These are phyloP conservation scores for Jamesozyma jinghongensis DNA, from an alignment of 805 yeast genomes.

Conservation along the genomic window DNA sequence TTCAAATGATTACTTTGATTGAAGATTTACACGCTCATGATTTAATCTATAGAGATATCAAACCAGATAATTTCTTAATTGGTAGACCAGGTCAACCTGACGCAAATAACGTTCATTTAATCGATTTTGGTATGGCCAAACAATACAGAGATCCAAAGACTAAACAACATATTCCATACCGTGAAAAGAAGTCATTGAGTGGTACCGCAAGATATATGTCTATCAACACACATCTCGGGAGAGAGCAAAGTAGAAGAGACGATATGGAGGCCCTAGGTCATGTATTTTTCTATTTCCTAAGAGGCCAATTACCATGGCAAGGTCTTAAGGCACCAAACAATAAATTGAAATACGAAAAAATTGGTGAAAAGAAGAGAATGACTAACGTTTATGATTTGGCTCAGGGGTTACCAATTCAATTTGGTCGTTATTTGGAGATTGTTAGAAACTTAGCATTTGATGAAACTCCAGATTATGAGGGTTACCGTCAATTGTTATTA, in stretches of 20 bases:
- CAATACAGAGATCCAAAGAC: constrained; percentile 75
- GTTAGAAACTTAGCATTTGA: constrained; percentile 88
- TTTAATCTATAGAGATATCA: constrained; percentile 70
- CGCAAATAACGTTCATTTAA: constrained; percentile 60
- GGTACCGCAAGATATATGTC: constrained; percentile 88
- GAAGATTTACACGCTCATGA: constrained; percentile 70
- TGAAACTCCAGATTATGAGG: constrained; percentile 90
- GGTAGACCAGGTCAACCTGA: constrained; percentile 31
- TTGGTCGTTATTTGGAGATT: constrained; percentile 81
- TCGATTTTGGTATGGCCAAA: constrained; percentile 84
- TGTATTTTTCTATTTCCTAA: constrained; percentile 67
- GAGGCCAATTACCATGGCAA: constrained; percentile 83
- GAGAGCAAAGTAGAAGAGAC: constrained; percentile 77
- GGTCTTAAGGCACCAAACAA: constrained; percentile 85
- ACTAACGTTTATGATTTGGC: constrained; percentile 82
- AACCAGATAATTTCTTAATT: constrained; percentile 74
- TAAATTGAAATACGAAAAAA: constrained; percentile 79
- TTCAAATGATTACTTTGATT: constrained; percentile 66
- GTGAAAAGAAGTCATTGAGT: constrained; percentile 69
- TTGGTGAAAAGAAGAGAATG: constrained; percentile 90
- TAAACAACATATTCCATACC: constrained; percentile 71
- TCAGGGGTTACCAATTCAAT: constrained; percentile 82
- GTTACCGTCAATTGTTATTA: constrained; percentile 66
- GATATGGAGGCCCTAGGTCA: constrained; percentile 77
- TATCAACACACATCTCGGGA: constrained; percentile 76